Percentiles rank a stretch among this genome's conserved stretches.
Conservation (phyloP, 176 grass and related monocot species). For the Musa beccarii region DNA sequence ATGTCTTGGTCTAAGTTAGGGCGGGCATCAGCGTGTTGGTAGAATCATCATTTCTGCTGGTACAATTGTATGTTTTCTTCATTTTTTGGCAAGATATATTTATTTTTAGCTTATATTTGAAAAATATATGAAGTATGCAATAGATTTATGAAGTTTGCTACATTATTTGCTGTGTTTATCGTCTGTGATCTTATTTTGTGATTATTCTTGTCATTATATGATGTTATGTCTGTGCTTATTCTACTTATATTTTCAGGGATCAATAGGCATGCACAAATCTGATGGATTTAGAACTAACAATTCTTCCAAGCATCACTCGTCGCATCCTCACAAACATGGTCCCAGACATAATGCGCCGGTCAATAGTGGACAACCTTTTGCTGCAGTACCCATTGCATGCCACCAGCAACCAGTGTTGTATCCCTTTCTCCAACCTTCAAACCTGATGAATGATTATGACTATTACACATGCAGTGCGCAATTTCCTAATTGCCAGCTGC, state of each 20-base stretch:
- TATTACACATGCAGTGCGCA: constrained; percentile 35
- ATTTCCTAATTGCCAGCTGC: constrained; percentile 31
- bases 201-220: constrained; percentile 6
- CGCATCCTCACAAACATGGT: constrained; percentile 52
- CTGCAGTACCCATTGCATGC: constrained; percentile 31
- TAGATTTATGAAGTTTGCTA: not conserved
- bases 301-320: constrained; percentile 32
- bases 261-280: constrained; percentile 36
- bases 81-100: too few relatives aligned
- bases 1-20: too few relatives aligned
- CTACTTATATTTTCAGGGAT: constrained; percentile 24
- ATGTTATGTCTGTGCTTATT: not conserved
- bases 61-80: too few relatives aligned
- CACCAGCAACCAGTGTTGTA: constrained; percentile 55
- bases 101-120: too few relatives aligned
- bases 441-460: constrained; percentile 50
- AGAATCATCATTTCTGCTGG: too few relatives aligned
- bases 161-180: not conserved
- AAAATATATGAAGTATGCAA: too few relatives aligned
- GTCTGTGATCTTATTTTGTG: not conserved
- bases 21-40: too few relatives aligned
- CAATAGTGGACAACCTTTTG: constrained; percentile 50
- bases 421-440: constrained; percentile 45
- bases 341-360: constrained; percentile 34
- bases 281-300: constrained; percentile 46